Evolutionary conservation across 495 filamentous ascomycete genomes (phyloP).

Genomic region (Neurospora sublineolata): DNA sequence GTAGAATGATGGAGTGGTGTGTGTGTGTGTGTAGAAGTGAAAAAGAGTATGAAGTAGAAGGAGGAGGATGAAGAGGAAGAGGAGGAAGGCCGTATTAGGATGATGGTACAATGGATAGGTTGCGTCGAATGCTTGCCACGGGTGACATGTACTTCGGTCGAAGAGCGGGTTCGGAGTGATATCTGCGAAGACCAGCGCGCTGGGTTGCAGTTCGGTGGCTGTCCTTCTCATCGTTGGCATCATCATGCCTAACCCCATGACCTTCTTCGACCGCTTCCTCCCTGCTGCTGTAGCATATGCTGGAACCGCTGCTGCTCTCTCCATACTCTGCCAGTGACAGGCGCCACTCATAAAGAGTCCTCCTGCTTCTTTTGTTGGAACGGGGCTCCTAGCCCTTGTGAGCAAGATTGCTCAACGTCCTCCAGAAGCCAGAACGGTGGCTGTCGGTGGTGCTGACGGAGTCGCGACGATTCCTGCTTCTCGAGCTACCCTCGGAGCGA

Average conservation of each 20-base stretch:
- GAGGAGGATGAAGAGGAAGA: background rate
- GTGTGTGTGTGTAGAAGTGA: background rate
- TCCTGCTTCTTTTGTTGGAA: background rate
- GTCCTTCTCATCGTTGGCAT: background rate
- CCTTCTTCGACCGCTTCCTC: background rate
- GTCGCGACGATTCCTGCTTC: slow-evolving; percentile 21
- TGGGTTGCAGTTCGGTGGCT: background rate
- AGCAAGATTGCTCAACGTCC: slow-evolving; percentile 12
- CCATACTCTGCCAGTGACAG: background rate
- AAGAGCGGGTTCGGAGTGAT: background rate
- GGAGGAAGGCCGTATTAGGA: background rate
- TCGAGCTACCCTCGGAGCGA: slow-evolving; percentile 12
- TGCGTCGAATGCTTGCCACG: background rate
- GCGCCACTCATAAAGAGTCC: background rate
- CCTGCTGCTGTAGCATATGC: background rate
- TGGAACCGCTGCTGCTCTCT: background rate
- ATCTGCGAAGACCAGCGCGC: background rate
- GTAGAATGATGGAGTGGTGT: background rate
- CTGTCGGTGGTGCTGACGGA: slow-evolving; percentile 20
- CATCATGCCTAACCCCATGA: background rate
- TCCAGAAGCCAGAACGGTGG: slow-evolving; percentile 15
- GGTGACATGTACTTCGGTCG: background rate
- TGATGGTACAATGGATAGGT: background rate
- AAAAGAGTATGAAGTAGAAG: background rate
- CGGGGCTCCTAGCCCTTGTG: slow-evolving; percentile 1